Conservation (phyloP, 345 rosid species). For the Salix caprea region DNA sequence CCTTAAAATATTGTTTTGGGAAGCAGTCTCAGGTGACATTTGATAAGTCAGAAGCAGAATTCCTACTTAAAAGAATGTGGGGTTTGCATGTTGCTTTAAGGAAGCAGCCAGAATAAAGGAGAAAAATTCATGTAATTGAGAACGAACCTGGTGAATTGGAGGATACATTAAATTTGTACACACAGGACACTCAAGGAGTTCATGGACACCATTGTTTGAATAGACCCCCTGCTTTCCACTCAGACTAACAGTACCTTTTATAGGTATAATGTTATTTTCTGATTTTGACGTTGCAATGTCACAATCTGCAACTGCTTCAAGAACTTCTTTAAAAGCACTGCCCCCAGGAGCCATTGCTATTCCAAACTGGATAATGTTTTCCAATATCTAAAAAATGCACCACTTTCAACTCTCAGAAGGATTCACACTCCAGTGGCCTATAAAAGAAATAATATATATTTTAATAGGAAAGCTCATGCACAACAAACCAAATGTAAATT, state of each 20-base stretch:
- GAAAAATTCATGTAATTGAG: not conserved
- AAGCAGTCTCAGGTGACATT: not conserved
- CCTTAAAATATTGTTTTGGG: not conserved
- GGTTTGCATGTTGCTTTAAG: not conserved
- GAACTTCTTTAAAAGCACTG: slow-evolving; percentile 40
- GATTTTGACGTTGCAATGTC: slow-evolving; percentile 18
- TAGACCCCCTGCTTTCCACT: slow-evolving; percentile 34
- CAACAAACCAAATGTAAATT: not conserved
- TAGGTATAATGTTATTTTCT: slow-evolving; percentile 19
- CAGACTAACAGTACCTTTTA: slow-evolving; percentile 24
- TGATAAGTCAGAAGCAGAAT: not conserved
- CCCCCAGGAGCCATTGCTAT: slow-evolving; percentile 49
- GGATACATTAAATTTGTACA: slow-evolving; percentile 35
- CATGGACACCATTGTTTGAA: slow-evolving; percentile 36
- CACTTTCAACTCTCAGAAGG: not conserved
- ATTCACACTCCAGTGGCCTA: slow-evolving; percentile 20
- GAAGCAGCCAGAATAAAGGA: not conserved
- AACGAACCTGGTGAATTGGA: slow-evolving; percentile 30
- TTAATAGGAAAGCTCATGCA: not conserved
- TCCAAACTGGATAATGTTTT: slow-evolving; percentile 7
- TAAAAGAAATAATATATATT: not conserved
- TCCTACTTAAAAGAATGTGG: not conserved
- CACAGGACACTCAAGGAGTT: slow-evolving; percentile 32
- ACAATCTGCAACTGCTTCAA: slow-evolving; percentile 29
- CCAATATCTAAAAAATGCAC: not conserved